Evolutionary conservation across 192 early-diverging fungal species (phyloP).

Genomic region (Entomortierella lignicola): DNA sequence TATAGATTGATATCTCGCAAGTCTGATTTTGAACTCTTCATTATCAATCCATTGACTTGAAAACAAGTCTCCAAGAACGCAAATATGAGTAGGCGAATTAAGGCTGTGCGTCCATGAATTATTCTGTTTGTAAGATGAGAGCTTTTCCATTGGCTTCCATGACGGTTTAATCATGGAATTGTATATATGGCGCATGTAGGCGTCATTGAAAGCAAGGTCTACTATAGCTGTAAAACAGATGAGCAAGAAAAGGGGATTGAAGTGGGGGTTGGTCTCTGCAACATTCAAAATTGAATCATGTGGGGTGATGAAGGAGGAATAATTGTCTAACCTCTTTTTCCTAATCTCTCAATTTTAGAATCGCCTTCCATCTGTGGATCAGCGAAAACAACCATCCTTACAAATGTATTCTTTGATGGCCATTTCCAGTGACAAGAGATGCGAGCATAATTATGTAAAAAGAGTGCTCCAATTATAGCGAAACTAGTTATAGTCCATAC

Average conservation of each 20-base stretch:
- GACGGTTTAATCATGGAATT: constrained; percentile 58
- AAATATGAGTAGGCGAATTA: constrained; percentile 63
- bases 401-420: constrained; percentile 33
- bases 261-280: background rate
- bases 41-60: constrained; percentile 73
- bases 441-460: constrained; percentile 41
- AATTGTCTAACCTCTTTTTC: constrained; percentile 63
- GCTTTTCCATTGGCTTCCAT: constrained; percentile 23
- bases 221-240: constrained; percentile 29
- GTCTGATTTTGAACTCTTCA: constrained; percentile 64
- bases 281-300: background rate
- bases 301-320: too few species aligned
- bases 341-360: constrained; percentile 66
- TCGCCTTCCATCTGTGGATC: constrained; percentile 79
- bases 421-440: constrained; percentile 46
- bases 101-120: background rate
- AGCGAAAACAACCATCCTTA: constrained; percentile 69
- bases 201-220: constrained; percentile 70
- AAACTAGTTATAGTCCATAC: constrained; percentile 10
- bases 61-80: constrained; percentile 74
- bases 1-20: constrained; percentile 68
- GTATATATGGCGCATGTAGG: constrained; percentile 68
- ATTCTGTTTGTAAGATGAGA: background rate
- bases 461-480: constrained; percentile 8
- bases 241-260: background rate